A percentile compares a stretch with the other conserved stretches of the same genome.
Conservation (phyloP, 441 rosid genomes). For the Rhodomyrtus psidioides region DNA sequence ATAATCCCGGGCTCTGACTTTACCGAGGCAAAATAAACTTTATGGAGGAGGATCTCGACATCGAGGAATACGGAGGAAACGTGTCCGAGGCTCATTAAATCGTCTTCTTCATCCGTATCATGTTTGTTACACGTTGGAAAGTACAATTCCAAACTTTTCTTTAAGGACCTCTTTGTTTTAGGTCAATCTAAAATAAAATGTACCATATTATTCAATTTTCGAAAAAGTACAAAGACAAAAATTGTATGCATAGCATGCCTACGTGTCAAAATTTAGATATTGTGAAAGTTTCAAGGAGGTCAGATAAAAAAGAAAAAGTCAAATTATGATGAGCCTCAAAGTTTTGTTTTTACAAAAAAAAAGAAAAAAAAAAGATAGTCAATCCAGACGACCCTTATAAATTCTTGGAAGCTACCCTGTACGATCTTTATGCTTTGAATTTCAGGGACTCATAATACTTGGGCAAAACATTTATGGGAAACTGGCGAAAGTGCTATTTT, state of each 20-base stretch:
- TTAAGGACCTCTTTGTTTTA: neutral
- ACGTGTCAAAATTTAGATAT: neutral
- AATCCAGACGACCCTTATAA: neutral
- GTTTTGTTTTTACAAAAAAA: neutral
- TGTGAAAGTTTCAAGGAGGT: neutral
- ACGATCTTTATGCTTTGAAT: neutral
- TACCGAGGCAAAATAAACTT: neutral
- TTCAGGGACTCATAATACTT: neutral
- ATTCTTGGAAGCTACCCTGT: neutral
- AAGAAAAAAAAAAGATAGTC: no score
- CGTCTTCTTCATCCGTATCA: neutral
- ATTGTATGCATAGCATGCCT: neutral
- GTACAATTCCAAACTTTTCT: neutral
- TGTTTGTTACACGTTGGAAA: neutral
- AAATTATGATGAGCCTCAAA: neutral
- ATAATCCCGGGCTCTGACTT: neutral
- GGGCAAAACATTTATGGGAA: slow-evolving; percentile 31
- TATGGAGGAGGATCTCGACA: neutral
- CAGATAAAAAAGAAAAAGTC: neutral
- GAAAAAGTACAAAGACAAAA: neutral
- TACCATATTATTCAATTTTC: neutral
- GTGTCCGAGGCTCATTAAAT: neutral
- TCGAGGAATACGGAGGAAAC: neutral
- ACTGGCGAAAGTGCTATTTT: slow-evolving; percentile 20
- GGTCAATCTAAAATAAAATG: neutral